Evolutionary conservation across 208 protist species (phyloP), one percentile per base, ranked within the genome.

Genomic region (Trypanosoma lewisi): DNA sequence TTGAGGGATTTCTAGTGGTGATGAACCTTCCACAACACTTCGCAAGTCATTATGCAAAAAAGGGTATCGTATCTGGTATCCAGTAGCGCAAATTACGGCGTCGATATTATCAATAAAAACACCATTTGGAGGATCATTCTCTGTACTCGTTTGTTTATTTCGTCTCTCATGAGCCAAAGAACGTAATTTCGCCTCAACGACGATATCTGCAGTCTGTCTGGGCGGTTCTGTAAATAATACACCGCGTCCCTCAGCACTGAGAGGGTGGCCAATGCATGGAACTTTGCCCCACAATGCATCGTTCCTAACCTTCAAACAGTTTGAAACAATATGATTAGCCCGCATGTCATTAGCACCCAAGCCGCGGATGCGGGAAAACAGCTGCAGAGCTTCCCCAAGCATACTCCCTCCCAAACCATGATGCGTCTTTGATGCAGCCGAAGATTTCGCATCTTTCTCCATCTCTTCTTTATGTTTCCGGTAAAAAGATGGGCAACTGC

Each of bases 61-160:
- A 2, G 89, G 85, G 42, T 82, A 92, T 33, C 85, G 83, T 34
- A 63, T 50, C 4, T 59, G 78, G 76, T 85, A 96, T 2, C 89
- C 89, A 1, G 89, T 96, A 6, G 86, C 89, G 50, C 67, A 89
- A 56, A 96, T 80, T 19, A 96, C 78, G 11, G 78, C 78, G 71
- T 93, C 89, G 6, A 96, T 62, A 37, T 81, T 58, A 54, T 91
- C 80, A 14, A 93, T n/a, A 52, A 93, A 83, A 6, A 76, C 65
- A 12, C 73, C 82, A 4, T 67, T 17, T 11, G 49, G 42, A 9
- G 17, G 8, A 19, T 49, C 39, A 25, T 42, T 30, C n/a, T 25
- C 11, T 17, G 7, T 19, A 9, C 33, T 31, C 19, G 4, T 47
- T 17, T 31, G 14, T 33, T 21, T 45, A 8, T 39, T 27, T 11